Conservation (phyloP, 768 basidiomycete genomes). For the Suillus subluteus region DNA sequence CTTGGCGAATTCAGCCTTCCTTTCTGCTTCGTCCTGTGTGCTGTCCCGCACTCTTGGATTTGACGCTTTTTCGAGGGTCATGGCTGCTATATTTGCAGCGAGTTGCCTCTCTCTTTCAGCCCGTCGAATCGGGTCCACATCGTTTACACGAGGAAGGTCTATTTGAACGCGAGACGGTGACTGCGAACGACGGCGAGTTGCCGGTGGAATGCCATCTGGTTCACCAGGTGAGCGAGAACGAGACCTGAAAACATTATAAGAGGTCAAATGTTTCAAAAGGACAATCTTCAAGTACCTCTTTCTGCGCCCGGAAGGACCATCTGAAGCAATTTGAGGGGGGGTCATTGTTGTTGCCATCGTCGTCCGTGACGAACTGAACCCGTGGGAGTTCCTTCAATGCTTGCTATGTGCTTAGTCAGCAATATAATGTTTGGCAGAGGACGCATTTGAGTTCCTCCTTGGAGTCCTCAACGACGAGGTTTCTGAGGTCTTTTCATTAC, state of each 20-base stretch:
- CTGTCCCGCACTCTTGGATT: conserved; percentile 53
- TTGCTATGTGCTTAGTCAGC: conserved; percentile 1
- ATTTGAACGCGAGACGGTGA: conserved; percentile 35
- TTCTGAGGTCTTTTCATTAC: no score
- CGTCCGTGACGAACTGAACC: conserved; percentile 10
- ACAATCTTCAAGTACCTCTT: conserved; percentile 36
- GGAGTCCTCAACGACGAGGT: no score
- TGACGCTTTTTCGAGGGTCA: conserved; percentile 63
- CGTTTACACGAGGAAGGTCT: conserved; percentile 55
- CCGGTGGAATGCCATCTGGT: conserved; percentile 40
- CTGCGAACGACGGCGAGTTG: conserved; percentile 44
- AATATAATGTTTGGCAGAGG: no score
- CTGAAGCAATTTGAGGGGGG: conserved; percentile 32
- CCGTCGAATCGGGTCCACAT: conserved; percentile 77
- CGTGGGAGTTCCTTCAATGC: neutral
- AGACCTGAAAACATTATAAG: conserved; percentile 41
- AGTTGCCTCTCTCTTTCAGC: conserved; percentile 81
- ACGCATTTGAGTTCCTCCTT: no score
- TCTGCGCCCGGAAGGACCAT: conserved; percentile 47
- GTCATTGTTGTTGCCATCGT: conserved; percentile 47
- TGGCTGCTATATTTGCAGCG: conserved; percentile 68
- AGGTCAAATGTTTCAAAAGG: neutral
- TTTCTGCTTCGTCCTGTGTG: conserved; percentile 57
- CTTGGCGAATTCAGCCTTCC: conserved; percentile 89
- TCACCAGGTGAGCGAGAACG: conserved; percentile 46